Percentiles rank a stretch among this genome's conserved stretches.
phyloP scores from a whole-genome alignment of 352 stramenopile genomes.

The Phytophthora vignae region DNA sequence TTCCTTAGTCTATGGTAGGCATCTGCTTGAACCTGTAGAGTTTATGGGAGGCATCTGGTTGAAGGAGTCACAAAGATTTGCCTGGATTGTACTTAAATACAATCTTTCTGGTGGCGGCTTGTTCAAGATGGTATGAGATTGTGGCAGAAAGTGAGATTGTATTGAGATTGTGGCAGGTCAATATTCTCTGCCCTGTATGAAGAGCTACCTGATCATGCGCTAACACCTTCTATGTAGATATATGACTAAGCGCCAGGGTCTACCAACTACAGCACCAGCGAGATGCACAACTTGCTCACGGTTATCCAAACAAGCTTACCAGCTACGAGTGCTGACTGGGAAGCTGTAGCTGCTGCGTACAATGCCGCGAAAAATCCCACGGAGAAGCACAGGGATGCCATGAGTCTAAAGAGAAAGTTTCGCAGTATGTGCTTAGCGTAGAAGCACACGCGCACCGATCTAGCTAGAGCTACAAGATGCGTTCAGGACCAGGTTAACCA shows the following conservation, averaged over 20 bases:
- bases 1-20: no score
- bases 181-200: no score
- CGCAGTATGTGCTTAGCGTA: constrained; percentile 1
- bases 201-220: no score
- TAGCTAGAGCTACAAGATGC: not conserved
- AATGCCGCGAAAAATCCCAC: constrained; percentile 4
- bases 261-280: not conserved
- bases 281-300: not conserved
- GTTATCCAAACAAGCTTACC: not conserved
- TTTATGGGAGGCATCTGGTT: no score
- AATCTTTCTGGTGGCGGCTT: no score
- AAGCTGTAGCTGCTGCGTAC: not conserved
- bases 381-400: not conserved
- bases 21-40: no score
- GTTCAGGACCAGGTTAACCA: not conserved
- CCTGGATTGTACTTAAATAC: no score
- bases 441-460: not conserved
- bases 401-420: constrained; percentile 1
- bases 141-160: no score
- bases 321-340: not conserved
- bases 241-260: not conserved
- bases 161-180: no score
- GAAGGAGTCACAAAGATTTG: no score
- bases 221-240: no score
- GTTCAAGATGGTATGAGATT: no score